Conservation (phyloP, 257 asterid genomes). For the Dorcoceras hygrometricum region DNA sequence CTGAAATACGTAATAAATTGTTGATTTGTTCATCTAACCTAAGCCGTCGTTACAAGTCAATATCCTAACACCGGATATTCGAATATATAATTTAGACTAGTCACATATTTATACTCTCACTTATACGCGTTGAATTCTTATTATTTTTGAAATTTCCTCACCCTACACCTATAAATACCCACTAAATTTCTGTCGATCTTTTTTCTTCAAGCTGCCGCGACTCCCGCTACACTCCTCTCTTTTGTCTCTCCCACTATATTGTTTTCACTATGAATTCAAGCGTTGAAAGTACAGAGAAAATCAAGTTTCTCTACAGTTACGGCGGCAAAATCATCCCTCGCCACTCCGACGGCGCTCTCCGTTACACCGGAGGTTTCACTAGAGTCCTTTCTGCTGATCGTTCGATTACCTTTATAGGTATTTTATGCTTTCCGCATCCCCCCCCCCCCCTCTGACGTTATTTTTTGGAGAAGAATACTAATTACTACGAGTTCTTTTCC, state of each 20-base stretch:
- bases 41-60: not conserved
- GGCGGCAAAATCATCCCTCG: slow-evolving; percentile 44
- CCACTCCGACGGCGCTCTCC: slow-evolving; percentile 40
- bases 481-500: not conserved
- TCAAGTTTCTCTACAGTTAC: slow-evolving; percentile 51
- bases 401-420: not conserved
- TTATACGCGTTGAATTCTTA: not conserved
- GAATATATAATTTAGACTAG: not conserved
- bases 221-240: not conserved
- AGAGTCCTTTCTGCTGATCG: slow-evolving; percentile 36
- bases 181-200: not conserved
- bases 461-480: not conserved
- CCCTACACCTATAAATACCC: not conserved
- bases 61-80: not conserved
- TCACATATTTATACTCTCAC: not conserved
- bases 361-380: slow-evolving; percentile 45
- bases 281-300: not conserved
- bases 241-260: not conserved
- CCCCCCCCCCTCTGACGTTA: not conserved
- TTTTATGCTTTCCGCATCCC: not conserved
- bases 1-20: too few species aligned
- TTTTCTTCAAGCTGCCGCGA: not conserved
- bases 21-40: too few species aligned
- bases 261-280: not conserved
- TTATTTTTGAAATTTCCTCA: not conserved